These are phyloP conservation scores for Boletus patriciae DNA, from an alignment of 768 basidiomycete species.

Conservation along the genomic window DNA sequence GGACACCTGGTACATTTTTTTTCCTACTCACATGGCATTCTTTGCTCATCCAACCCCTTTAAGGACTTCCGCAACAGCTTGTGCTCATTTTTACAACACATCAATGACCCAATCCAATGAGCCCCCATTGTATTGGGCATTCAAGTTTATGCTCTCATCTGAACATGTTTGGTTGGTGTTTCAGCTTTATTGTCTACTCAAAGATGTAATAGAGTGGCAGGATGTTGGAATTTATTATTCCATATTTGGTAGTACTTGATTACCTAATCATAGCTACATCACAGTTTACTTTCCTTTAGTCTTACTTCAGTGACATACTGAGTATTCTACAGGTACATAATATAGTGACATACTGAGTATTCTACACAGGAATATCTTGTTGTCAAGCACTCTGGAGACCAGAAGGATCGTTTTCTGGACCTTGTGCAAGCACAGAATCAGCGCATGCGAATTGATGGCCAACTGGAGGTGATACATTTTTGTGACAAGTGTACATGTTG, in stretches of 20 bases:
- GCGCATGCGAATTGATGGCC: neutral
- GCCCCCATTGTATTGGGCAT: neutral
- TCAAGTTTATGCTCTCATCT: neutral
- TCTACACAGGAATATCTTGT: conserved; percentile 9
- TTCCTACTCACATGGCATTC: no score
- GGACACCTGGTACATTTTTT: neutral
- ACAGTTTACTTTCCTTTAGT: no score
- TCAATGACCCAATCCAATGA: neutral
- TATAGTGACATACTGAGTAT: no score
- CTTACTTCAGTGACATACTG: no score
- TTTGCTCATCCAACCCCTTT: no score
- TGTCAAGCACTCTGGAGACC: neutral
- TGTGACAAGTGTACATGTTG: conserved; percentile 4
- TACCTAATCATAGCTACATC: no score
- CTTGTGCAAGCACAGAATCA: neutral
- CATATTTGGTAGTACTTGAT: no score
- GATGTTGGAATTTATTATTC: no score
- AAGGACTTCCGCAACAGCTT: no score
- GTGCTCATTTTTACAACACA: neutral
- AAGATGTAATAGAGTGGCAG: no score
- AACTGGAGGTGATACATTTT: neutral
- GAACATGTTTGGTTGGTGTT: neutral
- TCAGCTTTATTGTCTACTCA: neutral
- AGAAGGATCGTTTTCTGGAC: neutral
- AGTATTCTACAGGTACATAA: no score